Base-by-base conservation (phyloP, 2,329 filamentous ascomycete species). In the Orbilia blumenaviensis region DNA sequence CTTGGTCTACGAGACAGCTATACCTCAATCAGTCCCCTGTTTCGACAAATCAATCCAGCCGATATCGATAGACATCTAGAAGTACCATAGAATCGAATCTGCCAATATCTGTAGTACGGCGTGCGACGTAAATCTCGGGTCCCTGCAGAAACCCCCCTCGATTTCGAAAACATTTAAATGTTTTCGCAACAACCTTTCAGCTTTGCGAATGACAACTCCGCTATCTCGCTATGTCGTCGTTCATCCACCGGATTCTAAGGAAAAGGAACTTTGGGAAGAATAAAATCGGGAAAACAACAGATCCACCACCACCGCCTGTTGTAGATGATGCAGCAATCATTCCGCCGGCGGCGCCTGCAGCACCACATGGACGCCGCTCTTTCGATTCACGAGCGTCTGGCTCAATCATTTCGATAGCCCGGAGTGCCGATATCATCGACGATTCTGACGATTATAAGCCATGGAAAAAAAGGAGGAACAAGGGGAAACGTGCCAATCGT, bases 131-230 rank as follows among this genome's bases (percentile, higher is more conserved):
- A 2, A 3, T 21, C 16, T n/a, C n/a, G n/a, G n/a, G n/a, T n/a
- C n/a, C n/a, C n/a, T n/a, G n/a, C n/a, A n/a, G n/a, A n/a, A n/a
- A n/a, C n/a, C n/a, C n/a, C n/a, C n/a, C n/a, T n/a, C n/a, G n/a
- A n/a, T n/a, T n/a, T 36, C 32, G 18, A 25, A 56, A 27, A 56
- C 52, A 23, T 23, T 38, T 38, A 38, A 38, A 56, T 56, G 52
- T 56, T 56, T 56, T 38, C 52, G 18, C 52, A 25, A 25, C 32
- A 56, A 56, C 23, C 32, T 34, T 5, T 56, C 52, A 56, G 52
- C 52, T 32, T 32, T 12, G 18, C 32, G 52, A 29, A 56, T 25
- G 32, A 25, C 16, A 9, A 16, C 25, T 25, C 21, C 32, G 18
- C 52, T 21, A n/a, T 14, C 8, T n/a, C 32, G 12, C 29, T 9